A percentile compares a stretch with the other conserved stretches of the same genome.
phyloP scores from a whole-genome alignment of 305 asterid genomes.

The Petunia hybrid region DNA sequence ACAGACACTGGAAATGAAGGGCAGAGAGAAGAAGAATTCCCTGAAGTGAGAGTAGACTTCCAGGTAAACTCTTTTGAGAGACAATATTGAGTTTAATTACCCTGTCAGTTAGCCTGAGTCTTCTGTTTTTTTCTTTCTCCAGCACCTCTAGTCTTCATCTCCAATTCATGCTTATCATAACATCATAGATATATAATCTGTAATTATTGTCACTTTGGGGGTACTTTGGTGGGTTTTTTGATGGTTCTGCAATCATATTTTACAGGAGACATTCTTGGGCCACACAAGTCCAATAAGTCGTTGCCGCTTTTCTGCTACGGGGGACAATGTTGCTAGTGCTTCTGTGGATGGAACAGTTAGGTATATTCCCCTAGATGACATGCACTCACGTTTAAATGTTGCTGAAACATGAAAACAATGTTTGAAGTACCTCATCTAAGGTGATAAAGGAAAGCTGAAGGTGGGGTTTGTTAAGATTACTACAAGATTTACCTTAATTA shows the following conservation, averaged over 20 bases:
- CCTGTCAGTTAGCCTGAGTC: neutral
- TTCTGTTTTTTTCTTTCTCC: conserved; percentile 18
- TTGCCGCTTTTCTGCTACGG: conserved; percentile 94
- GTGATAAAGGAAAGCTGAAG: neutral
- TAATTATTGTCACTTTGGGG: neutral
- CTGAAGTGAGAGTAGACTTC: conserved; percentile 76
- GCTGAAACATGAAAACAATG: neutral
- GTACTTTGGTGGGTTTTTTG: conserved; percentile 25
- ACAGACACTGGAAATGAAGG: conserved; percentile 56
- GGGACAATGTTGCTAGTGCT: conserved; percentile 97
- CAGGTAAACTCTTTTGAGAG: conserved; percentile 56
- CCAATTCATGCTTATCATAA: conserved; percentile 3
- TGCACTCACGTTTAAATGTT: neutral
- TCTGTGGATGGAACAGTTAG: conserved; percentile 98
- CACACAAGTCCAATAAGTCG: conserved; percentile 96
- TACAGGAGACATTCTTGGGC: conserved; percentile 92
- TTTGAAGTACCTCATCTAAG: neutral
- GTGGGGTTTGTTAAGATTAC: neutral
- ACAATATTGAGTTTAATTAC: neutral
- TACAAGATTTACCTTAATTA: too few relatives aligned
- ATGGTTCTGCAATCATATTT: conserved; percentile 37
- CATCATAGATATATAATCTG: neutral
- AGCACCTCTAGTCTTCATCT: neutral
- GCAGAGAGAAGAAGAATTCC: conserved; percentile 74
- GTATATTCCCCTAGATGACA: conserved; percentile 44